phyloP scores from a whole-genome alignment of 176 grass and related monocot genomes.

The Avena sativa region DNA sequence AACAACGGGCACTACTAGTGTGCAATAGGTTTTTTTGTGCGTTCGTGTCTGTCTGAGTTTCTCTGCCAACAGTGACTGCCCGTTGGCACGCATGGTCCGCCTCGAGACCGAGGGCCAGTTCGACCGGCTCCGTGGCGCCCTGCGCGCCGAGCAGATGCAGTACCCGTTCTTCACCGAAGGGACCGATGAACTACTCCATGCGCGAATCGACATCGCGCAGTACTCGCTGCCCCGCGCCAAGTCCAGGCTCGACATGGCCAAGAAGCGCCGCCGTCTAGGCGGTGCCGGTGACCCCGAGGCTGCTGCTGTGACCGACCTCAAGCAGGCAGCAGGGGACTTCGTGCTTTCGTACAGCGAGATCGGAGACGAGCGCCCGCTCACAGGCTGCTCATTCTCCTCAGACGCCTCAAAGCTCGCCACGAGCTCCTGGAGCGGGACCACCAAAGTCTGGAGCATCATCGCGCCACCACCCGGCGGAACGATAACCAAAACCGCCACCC shows the following conservation, averaged over 20 bases:
- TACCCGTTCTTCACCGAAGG: constrained; percentile 92
- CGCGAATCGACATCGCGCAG: constrained; percentile 56
- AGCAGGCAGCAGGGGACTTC: constrained; percentile 54
- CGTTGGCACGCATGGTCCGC: constrained; percentile 55
- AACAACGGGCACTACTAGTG: too few relatives aligned
- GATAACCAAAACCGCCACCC: constrained; percentile 61
- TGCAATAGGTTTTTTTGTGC: too few relatives aligned
- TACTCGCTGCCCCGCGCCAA: constrained; percentile 69
- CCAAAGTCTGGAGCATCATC: constrained; percentile 77
- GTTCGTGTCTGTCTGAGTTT: too few relatives aligned
- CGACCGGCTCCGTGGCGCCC: constrained; percentile 59
- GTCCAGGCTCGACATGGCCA: constrained; percentile 70
- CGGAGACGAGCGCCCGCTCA: constrained; percentile 78
- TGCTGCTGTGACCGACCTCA: constrained; percentile 25
- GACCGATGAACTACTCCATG: constrained; percentile 63
- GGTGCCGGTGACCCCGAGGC: constrained; percentile 58
- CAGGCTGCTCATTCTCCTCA: constrained; percentile 78
- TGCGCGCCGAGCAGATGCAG: constrained; percentile 55
- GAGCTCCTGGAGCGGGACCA: constrained; percentile 80
- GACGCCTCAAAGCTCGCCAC: constrained; percentile 69
- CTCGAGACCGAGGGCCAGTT: constrained; percentile 76
- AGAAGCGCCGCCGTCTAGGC: constrained; percentile 57
- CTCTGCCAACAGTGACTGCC: too few relatives aligned
- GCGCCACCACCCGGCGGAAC: constrained; percentile 27
- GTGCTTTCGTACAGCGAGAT: constrained; percentile 83